Evolutionary conservation across 176 grass and related monocot species (phyloP).

Genomic region (Phyllostachys edulis): DNA sequence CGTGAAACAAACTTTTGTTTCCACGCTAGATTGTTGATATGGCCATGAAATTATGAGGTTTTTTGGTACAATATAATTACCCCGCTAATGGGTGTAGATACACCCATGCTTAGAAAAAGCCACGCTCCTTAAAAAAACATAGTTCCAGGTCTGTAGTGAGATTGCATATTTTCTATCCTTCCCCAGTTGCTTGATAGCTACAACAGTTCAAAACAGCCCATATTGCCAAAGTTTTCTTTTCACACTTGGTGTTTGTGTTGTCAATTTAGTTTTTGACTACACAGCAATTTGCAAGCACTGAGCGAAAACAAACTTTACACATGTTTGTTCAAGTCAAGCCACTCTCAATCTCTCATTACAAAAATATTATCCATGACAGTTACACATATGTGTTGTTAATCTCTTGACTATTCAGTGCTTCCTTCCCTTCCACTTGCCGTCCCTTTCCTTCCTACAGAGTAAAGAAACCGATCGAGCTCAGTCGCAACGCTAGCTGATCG

Average conservation of each 20-base stretch:
- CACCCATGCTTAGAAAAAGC: no score
- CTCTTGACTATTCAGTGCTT: not conserved
- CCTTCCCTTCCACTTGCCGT: not conserved
- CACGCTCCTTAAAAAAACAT: no score
- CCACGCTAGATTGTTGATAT: no score
- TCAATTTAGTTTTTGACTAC: not conserved
- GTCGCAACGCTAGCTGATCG: not conserved
- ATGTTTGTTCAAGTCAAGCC: conserved; percentile 13
- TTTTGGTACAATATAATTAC: no score
- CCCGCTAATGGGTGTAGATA: no score
- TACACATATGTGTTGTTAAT: not conserved
- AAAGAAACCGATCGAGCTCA: not conserved
- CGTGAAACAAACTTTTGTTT: no score
- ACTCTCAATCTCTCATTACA: not conserved
- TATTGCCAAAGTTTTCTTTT: not conserved
- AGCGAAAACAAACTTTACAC: conserved; percentile 5
- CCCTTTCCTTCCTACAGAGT: not conserved
- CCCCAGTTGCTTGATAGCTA: not conserved
- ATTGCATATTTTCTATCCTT: not conserved
- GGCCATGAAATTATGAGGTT: no score
- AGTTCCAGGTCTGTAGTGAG: not conserved
- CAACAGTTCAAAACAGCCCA: not conserved
- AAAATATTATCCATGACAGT: conserved; percentile 19
- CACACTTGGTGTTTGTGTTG: not conserved
- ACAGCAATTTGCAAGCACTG: not conserved